These are phyloP conservation scores for Orbilia javanica DNA, from an alignment of 2,329 filamentous ascomycete genomes.

Conservation along the genomic window DNA sequence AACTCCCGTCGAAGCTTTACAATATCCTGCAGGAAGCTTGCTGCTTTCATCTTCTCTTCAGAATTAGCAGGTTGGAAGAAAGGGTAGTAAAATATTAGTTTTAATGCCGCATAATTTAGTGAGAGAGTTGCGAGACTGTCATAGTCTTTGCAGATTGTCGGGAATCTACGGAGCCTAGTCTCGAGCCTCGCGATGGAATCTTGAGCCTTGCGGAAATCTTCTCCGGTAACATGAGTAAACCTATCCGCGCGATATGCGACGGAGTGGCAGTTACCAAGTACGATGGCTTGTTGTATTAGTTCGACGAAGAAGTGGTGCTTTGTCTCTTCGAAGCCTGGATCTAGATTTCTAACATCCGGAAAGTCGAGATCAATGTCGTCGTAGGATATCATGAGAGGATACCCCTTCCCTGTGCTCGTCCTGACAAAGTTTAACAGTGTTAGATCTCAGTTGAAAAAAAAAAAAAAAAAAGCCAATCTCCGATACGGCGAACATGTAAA, in stretches of 20 bases:
- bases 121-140: conserved; percentile 58
- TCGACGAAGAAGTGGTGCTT: conserved; percentile 60
- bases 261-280: conserved; percentile 58
- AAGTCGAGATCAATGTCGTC: conserved; percentile 59
- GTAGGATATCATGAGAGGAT: conserved; percentile 60
- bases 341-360: conserved; percentile 58
- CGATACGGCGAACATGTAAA: conserved; percentile 6
- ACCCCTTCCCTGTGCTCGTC: conserved; percentile 61
- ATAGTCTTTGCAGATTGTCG: conserved; percentile 39
- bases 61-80: conserved; percentile 59
- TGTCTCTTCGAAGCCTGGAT: conserved; percentile 41
- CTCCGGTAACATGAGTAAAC: conserved; percentile 53
- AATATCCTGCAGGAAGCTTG: conserved; percentile 54
- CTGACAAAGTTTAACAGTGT: conserved; percentile 18
- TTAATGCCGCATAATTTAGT: conserved; percentile 59
- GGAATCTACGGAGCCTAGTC: conserved; percentile 44
- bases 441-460: neutral
- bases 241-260: conserved; percentile 60
- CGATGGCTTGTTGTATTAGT: conserved; percentile 58
- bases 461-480: neutral
- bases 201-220: conserved; percentile 59
- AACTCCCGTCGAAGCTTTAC: conserved; percentile 48
- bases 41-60: conserved; percentile 54
- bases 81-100: conserved; percentile 60
- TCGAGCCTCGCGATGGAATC: conserved; percentile 46